These are phyloP conservation scores for Clitoria ternatea DNA, from an alignment of 306 rosid genomes.

Conservation along the genomic window DNA sequence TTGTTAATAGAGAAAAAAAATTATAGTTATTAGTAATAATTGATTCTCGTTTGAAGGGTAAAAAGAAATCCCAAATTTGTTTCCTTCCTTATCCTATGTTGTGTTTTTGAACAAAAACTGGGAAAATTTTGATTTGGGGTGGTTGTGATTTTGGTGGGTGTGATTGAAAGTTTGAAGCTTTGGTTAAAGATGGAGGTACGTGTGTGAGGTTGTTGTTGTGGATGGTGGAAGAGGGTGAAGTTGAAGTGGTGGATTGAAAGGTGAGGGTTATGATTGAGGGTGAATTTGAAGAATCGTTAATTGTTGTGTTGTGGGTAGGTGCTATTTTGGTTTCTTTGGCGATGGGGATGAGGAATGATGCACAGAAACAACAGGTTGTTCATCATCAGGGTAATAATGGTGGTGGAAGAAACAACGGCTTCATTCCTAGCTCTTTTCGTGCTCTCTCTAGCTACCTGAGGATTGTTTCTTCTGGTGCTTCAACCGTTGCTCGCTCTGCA, in stretches of 20 bases:
- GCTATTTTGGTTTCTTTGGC: conserved; percentile 40
- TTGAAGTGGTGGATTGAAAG: conserved; percentile 21
- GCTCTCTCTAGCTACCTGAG: conserved; percentile 81
- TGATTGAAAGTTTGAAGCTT: conserved; percentile 44
- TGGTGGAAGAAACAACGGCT: conserved; percentile 57
- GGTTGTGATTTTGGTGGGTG: conserved; percentile 30
- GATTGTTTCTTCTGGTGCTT: conserved; percentile 90
- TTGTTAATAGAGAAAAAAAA: background rate
- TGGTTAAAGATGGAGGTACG: conserved; percentile 44
- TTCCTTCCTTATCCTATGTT: background rate
- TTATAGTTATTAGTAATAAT: background rate
- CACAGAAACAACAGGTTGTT: conserved; percentile 56
- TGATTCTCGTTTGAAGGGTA: conserved; percentile 10
- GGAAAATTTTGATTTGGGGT: conserved; percentile 25
- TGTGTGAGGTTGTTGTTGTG: conserved; percentile 28
- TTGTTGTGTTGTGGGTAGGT: conserved; percentile 43
- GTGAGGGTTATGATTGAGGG: conserved; percentile 63
- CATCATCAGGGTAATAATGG: conserved; percentile 52
- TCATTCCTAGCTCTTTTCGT: conserved; percentile 78
- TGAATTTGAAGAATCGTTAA: conserved; percentile 48
- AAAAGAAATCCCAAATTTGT: background rate
- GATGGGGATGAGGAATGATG: conserved; percentile 92
- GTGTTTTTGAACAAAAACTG: background rate
- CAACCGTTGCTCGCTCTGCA: conserved; percentile 90
- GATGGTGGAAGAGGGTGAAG: conserved; percentile 30